These are phyloP conservation scores for Aspergillus awamori DNA, from an alignment of 2,329 filamentous ascomycete species.

Conservation along the genomic window DNA sequence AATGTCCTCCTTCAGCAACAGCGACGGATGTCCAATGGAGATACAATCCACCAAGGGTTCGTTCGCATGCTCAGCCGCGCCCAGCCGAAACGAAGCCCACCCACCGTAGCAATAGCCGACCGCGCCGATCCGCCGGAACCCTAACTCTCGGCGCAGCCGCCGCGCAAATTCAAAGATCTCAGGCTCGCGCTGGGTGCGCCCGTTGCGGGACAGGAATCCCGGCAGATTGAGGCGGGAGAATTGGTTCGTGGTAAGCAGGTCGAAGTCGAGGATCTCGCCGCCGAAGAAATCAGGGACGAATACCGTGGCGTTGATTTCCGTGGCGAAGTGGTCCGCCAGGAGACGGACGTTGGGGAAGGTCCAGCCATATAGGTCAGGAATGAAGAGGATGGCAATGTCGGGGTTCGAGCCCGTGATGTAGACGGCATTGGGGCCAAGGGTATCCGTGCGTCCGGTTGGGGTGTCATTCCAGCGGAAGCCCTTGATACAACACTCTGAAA, in stretches of 20 bases:
- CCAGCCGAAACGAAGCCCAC: conserved; percentile 55
- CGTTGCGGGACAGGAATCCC: conserved; percentile 43
- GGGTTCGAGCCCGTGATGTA: conserved; percentile 45
- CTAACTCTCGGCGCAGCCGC: conserved; percentile 31
- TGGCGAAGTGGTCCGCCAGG: conserved; percentile 52
- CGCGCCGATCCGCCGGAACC: conserved; percentile 42
- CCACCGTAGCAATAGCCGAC: conserved; percentile 57
- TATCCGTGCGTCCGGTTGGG: conserved; percentile 38
- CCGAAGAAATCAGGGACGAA: conserved; percentile 48
- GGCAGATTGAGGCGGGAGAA: conserved; percentile 41
- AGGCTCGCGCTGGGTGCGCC: conserved; percentile 42
- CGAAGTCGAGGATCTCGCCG: conserved; percentile 25
- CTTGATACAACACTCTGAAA: conserved; percentile 19
- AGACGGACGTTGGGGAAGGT: conserved; percentile 50
- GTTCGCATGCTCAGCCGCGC: conserved; percentile 30
- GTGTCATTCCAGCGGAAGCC: conserved; percentile 48
- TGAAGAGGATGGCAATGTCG: conserved; percentile 40
- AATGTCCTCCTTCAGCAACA: conserved; percentile 51
- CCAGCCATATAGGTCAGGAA: conserved; percentile 51
- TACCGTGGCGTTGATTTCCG: conserved; percentile 50
- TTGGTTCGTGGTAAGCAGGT: too few relatives aligned
- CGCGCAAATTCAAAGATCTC: conserved; percentile 42
- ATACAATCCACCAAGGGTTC: conserved; percentile 52
- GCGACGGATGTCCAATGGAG: conserved; percentile 49
- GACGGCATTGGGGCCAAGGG: conserved; percentile 35